A percentile compares a stretch with the other conserved stretches of the same genome.
Conservation (phyloP, 2,329 filamentous ascomycete genomes). For the Penicillium freii region DNA sequence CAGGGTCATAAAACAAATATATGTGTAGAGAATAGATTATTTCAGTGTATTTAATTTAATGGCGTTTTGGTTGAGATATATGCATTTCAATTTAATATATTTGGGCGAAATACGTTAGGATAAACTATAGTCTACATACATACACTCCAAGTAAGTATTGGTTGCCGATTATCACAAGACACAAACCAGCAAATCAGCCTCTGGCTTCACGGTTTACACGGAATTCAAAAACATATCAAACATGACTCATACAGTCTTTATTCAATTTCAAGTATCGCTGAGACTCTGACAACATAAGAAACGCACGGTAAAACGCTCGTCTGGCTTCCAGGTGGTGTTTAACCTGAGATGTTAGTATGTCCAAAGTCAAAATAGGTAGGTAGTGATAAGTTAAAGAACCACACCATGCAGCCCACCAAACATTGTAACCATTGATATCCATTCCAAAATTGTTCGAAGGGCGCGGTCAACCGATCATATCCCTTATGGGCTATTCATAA, state of each 20-base stretch:
- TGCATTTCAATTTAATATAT: too few species aligned
- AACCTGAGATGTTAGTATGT: not conserved
- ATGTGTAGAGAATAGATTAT: too few species aligned
- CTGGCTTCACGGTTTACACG: not conserved
- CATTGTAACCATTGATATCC: not conserved
- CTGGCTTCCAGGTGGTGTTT: not conserved
- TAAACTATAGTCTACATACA: not conserved
- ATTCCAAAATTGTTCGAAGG: not conserved
- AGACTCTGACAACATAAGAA: not conserved
- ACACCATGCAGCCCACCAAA: not conserved
- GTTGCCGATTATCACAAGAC: not conserved
- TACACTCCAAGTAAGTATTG: too few species aligned
- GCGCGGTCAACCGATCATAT: not conserved
- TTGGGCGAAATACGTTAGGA: not conserved
- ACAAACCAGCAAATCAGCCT: not conserved
- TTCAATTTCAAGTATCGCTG: not conserved
- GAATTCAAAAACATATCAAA: not conserved
- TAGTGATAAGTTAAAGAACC: too few species aligned
- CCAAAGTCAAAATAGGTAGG: not conserved
- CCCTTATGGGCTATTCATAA: not conserved
- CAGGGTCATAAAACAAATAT: too few species aligned
- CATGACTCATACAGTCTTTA: not conserved
- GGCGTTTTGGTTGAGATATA: too few species aligned
- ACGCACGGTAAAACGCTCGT: too few species aligned
- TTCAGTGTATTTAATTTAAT: too few species aligned